A percentile compares a stretch with the other conserved stretches of the same genome.
Evolutionary conservation across 1,139 yeast genomes (phyloP).

Genomic region (Sugiyamaella grinbergsii): DNA sequence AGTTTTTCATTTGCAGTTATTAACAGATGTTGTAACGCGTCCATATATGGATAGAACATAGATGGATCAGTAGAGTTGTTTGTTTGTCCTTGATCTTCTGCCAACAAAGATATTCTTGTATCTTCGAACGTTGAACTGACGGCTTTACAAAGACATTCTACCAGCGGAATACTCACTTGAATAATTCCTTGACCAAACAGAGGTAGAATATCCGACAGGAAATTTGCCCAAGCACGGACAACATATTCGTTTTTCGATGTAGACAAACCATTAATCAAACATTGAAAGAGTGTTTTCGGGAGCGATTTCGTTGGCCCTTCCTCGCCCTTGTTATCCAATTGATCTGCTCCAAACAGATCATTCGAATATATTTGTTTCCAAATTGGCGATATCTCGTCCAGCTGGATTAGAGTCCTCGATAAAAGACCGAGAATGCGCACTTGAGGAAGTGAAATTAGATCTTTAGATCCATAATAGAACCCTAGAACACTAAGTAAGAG

Average conservation of each 20-base stretch:
- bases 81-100: neutral
- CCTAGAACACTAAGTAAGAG: constrained; percentile 22
- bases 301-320: constrained; percentile 10
- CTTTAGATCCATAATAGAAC: constrained; percentile 21
- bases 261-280: constrained; percentile 19
- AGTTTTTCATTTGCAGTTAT: constrained; percentile 59
- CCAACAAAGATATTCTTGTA: constrained; percentile 29
- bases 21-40: constrained; percentile 68
- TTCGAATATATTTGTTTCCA: constrained; percentile 17
- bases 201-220: constrained; percentile 51
- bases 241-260: constrained; percentile 17
- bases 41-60: constrained; percentile 40
- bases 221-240: constrained; percentile 48
- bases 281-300: constrained; percentile 19
- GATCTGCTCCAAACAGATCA: constrained; percentile 13
- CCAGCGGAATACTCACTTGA: constrained; percentile 53
- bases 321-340: neutral
- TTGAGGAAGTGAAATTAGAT: constrained; percentile 22
- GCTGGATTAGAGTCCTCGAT: constrained; percentile 18
- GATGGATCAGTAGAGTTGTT: constrained; percentile 4
- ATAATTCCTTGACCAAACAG: constrained; percentile 55
- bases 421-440: constrained; percentile 25
- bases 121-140: constrained; percentile 46
- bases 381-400: constrained; percentile 16
- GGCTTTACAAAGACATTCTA: constrained; percentile 54